These are phyloP conservation scores for Phytopythium montanum DNA, from an alignment of 352 stramenopile genomes.

Conservation along the genomic window DNA sequence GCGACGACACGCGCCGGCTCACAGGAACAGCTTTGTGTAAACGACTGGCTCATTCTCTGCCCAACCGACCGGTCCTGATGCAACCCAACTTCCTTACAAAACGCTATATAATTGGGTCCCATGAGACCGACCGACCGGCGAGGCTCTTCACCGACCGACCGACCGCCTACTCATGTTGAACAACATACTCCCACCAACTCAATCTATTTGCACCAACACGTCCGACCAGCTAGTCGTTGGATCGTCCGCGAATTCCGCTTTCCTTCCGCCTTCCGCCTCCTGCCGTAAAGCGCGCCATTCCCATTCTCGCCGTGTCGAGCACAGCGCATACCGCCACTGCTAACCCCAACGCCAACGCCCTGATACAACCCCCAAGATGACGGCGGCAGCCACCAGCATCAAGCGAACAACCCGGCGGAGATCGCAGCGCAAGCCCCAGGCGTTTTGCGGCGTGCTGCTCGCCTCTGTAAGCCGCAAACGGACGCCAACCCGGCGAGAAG, in stretches of 20 bases:
- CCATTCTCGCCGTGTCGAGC: not conserved
- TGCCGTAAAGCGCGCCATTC: not conserved
- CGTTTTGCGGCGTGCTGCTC: conserved; percentile 4
- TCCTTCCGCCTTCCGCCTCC: not conserved
- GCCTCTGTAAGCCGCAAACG: conserved; percentile 1
- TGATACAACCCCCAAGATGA: conserved; percentile 1
- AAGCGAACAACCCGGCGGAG: not conserved
- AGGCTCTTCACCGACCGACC: conserved; percentile 2
- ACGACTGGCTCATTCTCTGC: not conserved
- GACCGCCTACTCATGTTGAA: not conserved
- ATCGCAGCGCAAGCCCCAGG: not conserved
- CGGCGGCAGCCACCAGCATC: not conserved
- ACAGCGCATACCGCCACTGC: not conserved
- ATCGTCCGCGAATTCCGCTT: conserved; percentile 1
- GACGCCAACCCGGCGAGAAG: not conserved
- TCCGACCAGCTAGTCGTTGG: not conserved
- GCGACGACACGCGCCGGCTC: not conserved
- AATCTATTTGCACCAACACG: not conserved
- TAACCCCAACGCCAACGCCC: no score
- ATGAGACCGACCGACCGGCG: not conserved
- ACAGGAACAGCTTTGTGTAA: not conserved
- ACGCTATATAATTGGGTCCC: not conserved
- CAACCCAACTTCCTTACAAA: not conserved
- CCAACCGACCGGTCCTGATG: not conserved
- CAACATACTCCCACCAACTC: not conserved